A percentile compares a stretch with the other conserved stretches of the same genome.
Evolutionary conservation across 2,329 filamentous ascomycete genomes (phyloP).

Genomic region (Elsinoe fawcettii): DNA sequence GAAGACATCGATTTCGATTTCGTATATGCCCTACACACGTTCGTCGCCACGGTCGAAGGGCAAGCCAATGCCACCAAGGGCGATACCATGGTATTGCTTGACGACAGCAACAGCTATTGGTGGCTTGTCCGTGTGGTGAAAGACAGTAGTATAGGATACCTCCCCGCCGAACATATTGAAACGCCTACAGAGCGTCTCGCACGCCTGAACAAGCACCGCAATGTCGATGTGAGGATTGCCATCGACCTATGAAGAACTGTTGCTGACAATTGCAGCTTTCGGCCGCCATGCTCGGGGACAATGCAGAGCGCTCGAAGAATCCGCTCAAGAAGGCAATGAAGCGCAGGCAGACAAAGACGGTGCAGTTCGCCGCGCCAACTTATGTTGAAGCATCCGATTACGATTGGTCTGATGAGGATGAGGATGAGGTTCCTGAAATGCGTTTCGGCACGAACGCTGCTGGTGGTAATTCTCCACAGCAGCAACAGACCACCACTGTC

Average conservation of each 20-base stretch:
- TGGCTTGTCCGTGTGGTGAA: constrained; percentile 97
- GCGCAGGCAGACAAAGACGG: constrained; percentile 73
- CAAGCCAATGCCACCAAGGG: constrained; percentile 98
- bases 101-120: constrained; percentile 99
- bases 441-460: constrained; percentile 20
- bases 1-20: constrained; percentile 99
- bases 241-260: constrained; percentile 14
- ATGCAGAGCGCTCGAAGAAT: constrained; percentile 71
- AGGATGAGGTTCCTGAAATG: constrained; percentile 23
- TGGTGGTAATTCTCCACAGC: constrained; percentile 17
- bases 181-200: constrained; percentile 92
- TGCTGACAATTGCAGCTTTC: constrained; percentile 46
- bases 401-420: constrained; percentile 68
- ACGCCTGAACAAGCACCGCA: constrained; percentile 92
- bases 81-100: constrained; percentile 95
- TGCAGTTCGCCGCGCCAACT: constrained; percentile 75
- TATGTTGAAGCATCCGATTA: constrained; percentile 83
- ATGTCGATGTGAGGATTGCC: constrained; percentile 70
- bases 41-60: constrained; percentile 94
- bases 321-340: constrained; percentile 78
- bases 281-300: constrained; percentile 63
- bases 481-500: constrained; percentile 10
- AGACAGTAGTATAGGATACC: constrained; percentile 90
- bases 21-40: constrained; percentile 95
- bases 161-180: constrained; percentile 96